These are phyloP conservation scores for Suillus clintonianus DNA, from an alignment of 768 basidiomycete species.

Conservation along the genomic window DNA sequence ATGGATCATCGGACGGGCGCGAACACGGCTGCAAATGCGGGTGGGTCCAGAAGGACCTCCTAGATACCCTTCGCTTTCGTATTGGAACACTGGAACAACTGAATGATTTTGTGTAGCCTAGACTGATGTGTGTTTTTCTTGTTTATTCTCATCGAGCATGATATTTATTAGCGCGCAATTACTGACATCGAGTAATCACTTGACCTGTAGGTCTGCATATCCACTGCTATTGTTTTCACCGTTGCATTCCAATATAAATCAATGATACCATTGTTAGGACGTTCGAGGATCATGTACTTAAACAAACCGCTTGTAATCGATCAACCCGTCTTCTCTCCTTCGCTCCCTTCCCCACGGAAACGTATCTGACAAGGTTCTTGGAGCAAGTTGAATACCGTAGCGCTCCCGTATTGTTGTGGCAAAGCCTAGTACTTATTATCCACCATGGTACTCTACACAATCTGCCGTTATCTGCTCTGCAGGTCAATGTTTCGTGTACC, in stretches of 20 bases:
- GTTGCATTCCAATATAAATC: background rate
- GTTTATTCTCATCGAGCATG: background rate
- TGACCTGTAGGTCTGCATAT: background rate
- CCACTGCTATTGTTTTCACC: background rate
- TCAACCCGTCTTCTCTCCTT: background rate
- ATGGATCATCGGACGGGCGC: constrained; percentile 23
- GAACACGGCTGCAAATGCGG: constrained; percentile 27
- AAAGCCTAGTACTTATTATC: background rate
- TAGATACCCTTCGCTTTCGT: constrained; percentile 19
- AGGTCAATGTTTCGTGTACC: too few species aligned
- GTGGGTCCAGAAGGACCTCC: constrained; percentile 17
- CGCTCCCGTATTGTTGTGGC: background rate
- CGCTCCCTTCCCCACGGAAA: background rate
- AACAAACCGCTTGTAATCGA: background rate
- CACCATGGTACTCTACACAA: background rate
- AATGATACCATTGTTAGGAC: background rate
- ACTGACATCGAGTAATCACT: background rate
- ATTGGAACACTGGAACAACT: constrained; percentile 13
- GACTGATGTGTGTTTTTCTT: background rate
- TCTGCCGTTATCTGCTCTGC: background rate
- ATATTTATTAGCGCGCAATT: background rate
- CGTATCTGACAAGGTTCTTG: background rate
- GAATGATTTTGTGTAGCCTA: background rate
- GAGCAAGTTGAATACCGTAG: background rate
- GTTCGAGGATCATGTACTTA: background rate